Conservation (phyloP, 257 asterid genomes). For the Nicotiana undulata region DNA sequence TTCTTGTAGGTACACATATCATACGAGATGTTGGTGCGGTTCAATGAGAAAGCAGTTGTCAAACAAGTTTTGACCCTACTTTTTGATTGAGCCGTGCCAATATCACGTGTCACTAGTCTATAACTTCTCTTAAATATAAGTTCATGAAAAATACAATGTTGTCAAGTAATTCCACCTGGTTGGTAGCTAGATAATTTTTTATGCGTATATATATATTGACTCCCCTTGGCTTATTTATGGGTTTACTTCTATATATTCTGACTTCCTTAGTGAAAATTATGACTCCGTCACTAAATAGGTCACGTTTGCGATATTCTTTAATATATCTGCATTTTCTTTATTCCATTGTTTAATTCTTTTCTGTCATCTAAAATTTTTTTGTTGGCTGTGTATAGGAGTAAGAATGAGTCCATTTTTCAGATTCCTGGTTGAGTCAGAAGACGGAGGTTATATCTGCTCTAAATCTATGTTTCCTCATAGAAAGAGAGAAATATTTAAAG, state of each 20-base stretch:
- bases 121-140: background rate
- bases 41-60: conserved; percentile 21
- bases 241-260: too few relatives aligned
- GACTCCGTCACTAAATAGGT: too few relatives aligned
- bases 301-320: background rate
- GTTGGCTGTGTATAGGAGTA: background rate
- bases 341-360: background rate
- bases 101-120: conserved; percentile 18
- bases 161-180: background rate
- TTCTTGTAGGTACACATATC: background rate
- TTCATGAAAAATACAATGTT: background rate
- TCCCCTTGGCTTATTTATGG: too few relatives aligned
- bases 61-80: conserved; percentile 1
- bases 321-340: background rate
- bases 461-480: background rate
- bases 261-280: too few relatives aligned
- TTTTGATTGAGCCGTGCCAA: conserved; percentile 42
- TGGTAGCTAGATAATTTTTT: too few relatives aligned
- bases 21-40: conserved; percentile 36
- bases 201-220: too few relatives aligned
- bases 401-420: too few relatives aligned
- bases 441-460: background rate
- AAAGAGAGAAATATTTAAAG: background rate
- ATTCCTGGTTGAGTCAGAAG: background rate
- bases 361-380: background rate